phyloP scores from a whole-genome alignment of 495 filamentous ascomycete genomes.

The Astrocystis sublimbata region DNA sequence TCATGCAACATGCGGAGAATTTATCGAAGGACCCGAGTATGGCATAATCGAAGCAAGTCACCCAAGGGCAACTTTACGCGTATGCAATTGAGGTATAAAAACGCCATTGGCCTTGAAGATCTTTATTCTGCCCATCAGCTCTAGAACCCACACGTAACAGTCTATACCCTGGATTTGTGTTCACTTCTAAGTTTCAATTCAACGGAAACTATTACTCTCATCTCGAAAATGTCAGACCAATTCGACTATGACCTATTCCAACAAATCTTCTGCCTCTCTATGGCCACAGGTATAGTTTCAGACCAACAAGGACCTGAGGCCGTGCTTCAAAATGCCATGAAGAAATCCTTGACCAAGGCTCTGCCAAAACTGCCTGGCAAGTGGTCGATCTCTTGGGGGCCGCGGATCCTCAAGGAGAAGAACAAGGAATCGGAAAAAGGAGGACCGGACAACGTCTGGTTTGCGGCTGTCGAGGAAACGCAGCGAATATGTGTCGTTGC shows the following conservation, averaged over 20 bases:
- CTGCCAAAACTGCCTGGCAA: not conserved
- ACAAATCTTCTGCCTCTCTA: slow-evolving; percentile 8
- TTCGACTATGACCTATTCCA: slow-evolving; percentile 10
- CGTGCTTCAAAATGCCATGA: not conserved
- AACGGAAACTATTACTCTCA: not conserved
- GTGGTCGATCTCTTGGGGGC: not conserved
- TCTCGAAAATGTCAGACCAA: not conserved
- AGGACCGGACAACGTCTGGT: slow-evolving; percentile 9
- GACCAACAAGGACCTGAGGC: not conserved
- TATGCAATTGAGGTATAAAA: too few relatives aligned
- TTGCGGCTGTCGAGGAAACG: not conserved
- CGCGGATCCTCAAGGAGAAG: not conserved
- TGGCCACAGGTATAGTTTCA: not conserved
- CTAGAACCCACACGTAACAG: not conserved
- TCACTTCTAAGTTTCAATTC: not conserved
- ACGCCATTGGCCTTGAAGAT: too few relatives aligned
- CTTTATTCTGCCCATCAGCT: not conserved
- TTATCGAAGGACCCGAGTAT: too few relatives aligned
- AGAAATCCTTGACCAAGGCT: not conserved
- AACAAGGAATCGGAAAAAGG: not conserved
- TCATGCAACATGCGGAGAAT: too few relatives aligned
- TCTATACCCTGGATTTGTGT: not conserved
- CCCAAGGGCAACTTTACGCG: too few relatives aligned
- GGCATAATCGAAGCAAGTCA: too few relatives aligned
- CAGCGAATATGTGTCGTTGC: slow-evolving; percentile 2